Evolutionary conservation across 148 eudicot genomes (phyloP).

Genomic region (Pharnaceum exiguum): DNA sequence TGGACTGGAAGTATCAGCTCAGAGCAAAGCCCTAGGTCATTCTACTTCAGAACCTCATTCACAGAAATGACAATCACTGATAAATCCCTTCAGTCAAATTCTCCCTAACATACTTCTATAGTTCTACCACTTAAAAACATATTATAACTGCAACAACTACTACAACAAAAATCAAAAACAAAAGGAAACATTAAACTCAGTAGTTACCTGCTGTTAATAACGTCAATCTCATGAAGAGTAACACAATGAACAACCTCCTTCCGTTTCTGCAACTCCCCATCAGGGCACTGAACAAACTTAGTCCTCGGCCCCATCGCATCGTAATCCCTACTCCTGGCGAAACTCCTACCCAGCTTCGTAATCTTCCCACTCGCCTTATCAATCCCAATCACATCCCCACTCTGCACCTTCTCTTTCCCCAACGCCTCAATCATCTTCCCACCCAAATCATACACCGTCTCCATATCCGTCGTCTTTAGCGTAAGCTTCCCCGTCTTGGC

Average conservation of each 20-base stretch:
- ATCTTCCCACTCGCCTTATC: slow-evolving; percentile 89
- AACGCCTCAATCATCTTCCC: slow-evolving; percentile 89
- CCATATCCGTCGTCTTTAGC: slow-evolving; percentile 92
- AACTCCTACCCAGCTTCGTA: slow-evolving; percentile 81
- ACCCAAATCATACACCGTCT: slow-evolving; percentile 90
- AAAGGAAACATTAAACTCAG: neutral
- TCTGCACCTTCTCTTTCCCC: slow-evolving; percentile 89
- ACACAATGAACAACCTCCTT: slow-evolving; percentile 97
- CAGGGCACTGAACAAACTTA: slow-evolving; percentile 94
- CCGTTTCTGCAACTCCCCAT: slow-evolving; percentile 97
- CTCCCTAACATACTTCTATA: too few species aligned
- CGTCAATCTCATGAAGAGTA: slow-evolving; percentile 95
- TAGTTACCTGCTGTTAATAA: slow-evolving; percentile 88
- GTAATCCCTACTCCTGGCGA: slow-evolving; percentile 87
- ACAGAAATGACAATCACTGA: too few species aligned
- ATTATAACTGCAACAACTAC: neutral
- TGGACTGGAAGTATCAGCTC: too few species aligned
- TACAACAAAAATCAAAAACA: slow-evolving; percentile 1
- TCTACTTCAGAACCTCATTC: too few species aligned
- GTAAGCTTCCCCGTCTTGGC: slow-evolving; percentile 86
- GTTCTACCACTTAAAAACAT: too few species aligned
- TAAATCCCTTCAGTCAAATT: too few species aligned
- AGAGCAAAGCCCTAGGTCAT: too few species aligned
- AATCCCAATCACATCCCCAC: slow-evolving; percentile 91
- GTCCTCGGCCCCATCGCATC: slow-evolving; percentile 91